Conservation (phyloP, 768 basidiomycete genomes). For the Erythrobasidium yunnanense region DNA sequence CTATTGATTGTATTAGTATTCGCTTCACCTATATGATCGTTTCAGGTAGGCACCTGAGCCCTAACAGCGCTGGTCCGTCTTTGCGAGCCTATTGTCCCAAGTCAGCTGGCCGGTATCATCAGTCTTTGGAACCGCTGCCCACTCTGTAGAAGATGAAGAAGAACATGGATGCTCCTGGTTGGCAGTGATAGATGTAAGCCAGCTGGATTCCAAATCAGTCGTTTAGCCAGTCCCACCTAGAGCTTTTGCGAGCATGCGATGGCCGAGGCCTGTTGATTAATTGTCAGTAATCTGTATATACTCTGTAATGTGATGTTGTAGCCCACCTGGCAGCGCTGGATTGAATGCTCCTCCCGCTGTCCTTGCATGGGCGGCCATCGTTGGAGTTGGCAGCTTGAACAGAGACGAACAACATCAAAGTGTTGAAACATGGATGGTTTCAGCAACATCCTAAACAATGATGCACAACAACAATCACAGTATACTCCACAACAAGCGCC, state of each 20-base stretch:
- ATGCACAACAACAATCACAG: not conserved
- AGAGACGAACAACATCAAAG: not conserved
- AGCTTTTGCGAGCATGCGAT: conserved; percentile 12
- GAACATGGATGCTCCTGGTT: conserved; percentile 37
- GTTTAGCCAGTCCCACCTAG: not conserved
- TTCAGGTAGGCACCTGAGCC: conserved; percentile 20
- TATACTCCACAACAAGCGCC: not conserved
- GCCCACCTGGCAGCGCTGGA: conserved; percentile 14
- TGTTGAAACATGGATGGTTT: no score
- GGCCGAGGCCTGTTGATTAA: not conserved
- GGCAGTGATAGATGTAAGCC: not conserved
- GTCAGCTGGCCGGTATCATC: no score
- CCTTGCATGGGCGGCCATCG: not conserved
- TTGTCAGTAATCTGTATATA: not conserved
- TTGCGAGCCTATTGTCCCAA: conserved; percentile 15
- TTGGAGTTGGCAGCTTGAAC: not conserved
- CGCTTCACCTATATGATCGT: no score
- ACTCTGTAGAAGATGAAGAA: conserved; percentile 36
- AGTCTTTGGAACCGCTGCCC: no score
- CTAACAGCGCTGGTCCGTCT: conserved; percentile 19
- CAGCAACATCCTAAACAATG: not conserved
- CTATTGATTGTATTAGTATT: no score
- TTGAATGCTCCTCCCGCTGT: conserved; percentile 8
- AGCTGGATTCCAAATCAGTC: not conserved
- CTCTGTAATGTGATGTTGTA: not conserved